Evolutionary conservation across 192 early-diverging fungal genomes (phyloP).

Genomic region (Entomortierella parvispora): DNA sequence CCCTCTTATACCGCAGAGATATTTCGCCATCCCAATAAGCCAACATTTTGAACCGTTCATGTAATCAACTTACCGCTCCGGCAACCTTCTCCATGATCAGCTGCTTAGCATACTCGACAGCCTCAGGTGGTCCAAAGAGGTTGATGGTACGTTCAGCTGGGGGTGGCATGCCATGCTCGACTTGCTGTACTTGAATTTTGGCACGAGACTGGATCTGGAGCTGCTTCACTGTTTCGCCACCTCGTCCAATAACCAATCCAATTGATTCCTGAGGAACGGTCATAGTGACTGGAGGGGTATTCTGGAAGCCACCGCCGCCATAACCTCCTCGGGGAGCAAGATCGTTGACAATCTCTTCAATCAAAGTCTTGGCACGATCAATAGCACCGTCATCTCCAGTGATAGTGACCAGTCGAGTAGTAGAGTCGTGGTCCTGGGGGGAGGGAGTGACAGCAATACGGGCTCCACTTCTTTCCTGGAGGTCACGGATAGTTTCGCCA

Average conservation of each 20-base stretch:
- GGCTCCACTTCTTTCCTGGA: constrained; percentile 74
- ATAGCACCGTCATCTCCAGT: constrained; percentile 76
- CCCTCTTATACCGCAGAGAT: too few species aligned
- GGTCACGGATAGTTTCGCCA: constrained; percentile 80
- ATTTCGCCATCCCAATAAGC: too few species aligned
- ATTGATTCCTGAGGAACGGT: constrained; percentile 69
- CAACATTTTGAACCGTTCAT: background rate
- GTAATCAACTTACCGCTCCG: constrained; percentile 49
- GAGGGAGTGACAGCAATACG: constrained; percentile 74
- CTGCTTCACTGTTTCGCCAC: constrained; percentile 68
- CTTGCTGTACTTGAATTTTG: constrained; percentile 68
- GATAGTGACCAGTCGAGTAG: constrained; percentile 70
- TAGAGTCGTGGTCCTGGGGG: constrained; percentile 50
- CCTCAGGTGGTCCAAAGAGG: constrained; percentile 56
- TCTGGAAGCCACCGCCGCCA: constrained; percentile 48
- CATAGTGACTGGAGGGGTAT: constrained; percentile 60
- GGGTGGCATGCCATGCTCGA: constrained; percentile 41
- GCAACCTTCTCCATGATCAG: constrained; percentile 62
- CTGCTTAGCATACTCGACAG: constrained; percentile 59
- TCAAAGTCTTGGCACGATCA: constrained; percentile 73
- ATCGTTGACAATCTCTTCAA: constrained; percentile 78
- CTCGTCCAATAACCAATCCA: constrained; percentile 63
- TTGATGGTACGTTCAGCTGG: constrained; percentile 59
- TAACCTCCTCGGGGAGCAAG: constrained; percentile 20
- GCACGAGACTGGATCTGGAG: constrained; percentile 71